phyloP scores from a whole-genome alignment of 306 rosid genomes.

The Bauhinia variegata region DNA sequence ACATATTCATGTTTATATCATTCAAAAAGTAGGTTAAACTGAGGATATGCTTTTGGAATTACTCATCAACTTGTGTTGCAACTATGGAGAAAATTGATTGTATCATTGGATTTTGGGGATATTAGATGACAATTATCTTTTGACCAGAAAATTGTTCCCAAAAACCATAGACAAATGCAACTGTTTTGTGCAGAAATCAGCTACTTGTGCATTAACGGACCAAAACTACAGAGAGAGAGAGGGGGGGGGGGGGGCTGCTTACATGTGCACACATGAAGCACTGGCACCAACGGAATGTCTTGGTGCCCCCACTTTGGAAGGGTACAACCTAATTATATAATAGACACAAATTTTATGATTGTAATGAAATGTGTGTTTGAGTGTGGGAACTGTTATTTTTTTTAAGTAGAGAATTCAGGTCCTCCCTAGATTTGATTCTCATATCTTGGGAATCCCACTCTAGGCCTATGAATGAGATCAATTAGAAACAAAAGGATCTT shows the following conservation, averaged over 20 bases:
- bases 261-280: slow-evolving; percentile 45
- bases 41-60: background rate
- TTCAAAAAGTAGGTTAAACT: background rate
- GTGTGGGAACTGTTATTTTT: too few species aligned
- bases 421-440: slow-evolving; percentile 45
- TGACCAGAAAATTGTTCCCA: background rate
- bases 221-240: slow-evolving; percentile 2
- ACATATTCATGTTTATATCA: background rate
- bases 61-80: too few species aligned
- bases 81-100: too few species aligned
- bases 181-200: slow-evolving; percentile 43
- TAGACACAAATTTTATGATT: too few species aligned
- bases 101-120: too few species aligned
- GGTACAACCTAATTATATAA: slow-evolving; percentile 39
- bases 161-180: slow-evolving; percentile 6
- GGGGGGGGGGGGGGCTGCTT: slow-evolving; percentile 22
- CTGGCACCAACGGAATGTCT: slow-evolving; percentile 49
- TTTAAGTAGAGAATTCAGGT: too few species aligned
- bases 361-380: too few species aligned
- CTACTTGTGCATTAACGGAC: slow-evolving; percentile 44
- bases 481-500: background rate
- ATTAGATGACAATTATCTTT: too few species aligned
- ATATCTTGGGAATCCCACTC: slow-evolving; percentile 39
- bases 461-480: background rate
- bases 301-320: slow-evolving; percentile 48